Evolutionary conservation across 2,329 filamentous ascomycete genomes (phyloP).

Genomic region (Aphanoascus verrucosus): DNA sequence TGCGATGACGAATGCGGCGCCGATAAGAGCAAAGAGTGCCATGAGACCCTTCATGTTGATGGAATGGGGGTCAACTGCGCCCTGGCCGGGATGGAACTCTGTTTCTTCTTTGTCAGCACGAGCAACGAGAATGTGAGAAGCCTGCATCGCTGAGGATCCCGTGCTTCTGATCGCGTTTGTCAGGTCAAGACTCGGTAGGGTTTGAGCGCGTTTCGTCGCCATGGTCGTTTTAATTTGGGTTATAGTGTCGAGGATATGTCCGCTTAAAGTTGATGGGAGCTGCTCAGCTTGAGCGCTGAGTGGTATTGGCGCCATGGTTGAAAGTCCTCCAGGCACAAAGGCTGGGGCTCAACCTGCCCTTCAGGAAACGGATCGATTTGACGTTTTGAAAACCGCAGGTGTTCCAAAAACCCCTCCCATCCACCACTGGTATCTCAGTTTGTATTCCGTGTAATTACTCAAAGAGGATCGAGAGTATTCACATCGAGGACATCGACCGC

Average conservation of each 20-base stretch:
- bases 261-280: not conserved
- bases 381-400: not conserved
- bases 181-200: not conserved
- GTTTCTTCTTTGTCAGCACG: constrained; percentile 23
- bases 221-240: not conserved
- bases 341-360: not conserved
- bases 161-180: not conserved
- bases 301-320: constrained; percentile 5
- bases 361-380: not conserved
- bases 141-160: constrained; percentile 16
- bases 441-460: not conserved
- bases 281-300: not conserved
- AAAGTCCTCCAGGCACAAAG: not conserved
- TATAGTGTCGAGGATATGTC: not conserved
- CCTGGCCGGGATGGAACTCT: constrained; percentile 22
- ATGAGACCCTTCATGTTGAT: constrained; percentile 57
- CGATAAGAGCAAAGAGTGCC: constrained; percentile 74
- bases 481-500: no score
- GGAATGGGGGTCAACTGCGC: constrained; percentile 31
- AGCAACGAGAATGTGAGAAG: constrained; percentile 22
- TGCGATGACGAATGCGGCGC: constrained; percentile 60
- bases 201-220: not conserved
- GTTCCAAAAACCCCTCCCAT: not conserved
- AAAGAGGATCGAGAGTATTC: not conserved
- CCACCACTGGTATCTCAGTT: not conserved